Evolutionary conservation across 1,284 basidiomycete species (phyloP).

Genomic region (Acaromyces ingoldii): DNA sequence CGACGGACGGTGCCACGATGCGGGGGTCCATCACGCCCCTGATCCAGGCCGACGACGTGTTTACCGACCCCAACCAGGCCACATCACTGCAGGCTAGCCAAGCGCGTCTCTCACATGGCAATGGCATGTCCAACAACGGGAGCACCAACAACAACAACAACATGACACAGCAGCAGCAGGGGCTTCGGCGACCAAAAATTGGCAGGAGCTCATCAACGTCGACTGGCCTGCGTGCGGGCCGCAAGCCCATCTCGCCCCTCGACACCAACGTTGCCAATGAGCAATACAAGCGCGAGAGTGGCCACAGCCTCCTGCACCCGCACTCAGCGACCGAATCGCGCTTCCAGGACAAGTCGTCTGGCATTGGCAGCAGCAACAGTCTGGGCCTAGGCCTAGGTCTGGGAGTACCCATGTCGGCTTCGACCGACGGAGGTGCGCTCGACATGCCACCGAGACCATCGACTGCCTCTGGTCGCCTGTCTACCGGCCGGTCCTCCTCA

Average conservation of each 20-base stretch:
- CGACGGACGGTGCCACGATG: not conserved
- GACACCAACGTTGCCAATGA: conserved; percentile 27
- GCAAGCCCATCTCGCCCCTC: conserved; percentile 17
- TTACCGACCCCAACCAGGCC: not conserved
- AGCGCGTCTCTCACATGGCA: not conserved
- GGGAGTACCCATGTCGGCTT: too few relatives aligned
- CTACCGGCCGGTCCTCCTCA: too few relatives aligned
- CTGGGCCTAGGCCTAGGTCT: too few relatives aligned
- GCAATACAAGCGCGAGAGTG: conserved; percentile 14
- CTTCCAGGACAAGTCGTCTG: too few relatives aligned
- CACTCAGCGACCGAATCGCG: not conserved
- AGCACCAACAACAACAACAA: too few relatives aligned
- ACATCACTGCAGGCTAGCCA: not conserved
- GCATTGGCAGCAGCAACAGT: too few relatives aligned
- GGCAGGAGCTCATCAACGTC: not conserved
- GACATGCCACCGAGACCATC: too few relatives aligned
- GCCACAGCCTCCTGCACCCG: not conserved
- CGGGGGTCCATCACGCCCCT: conserved; percentile 2
- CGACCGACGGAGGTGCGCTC: too few relatives aligned
- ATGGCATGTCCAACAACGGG: too few relatives aligned
- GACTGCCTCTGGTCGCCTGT: too few relatives aligned
- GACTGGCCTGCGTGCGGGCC: not conserved
- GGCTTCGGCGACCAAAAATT: not conserved
- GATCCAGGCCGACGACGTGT: conserved; percentile 5
- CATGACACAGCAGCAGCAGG: too few relatives aligned